Evolutionary conservation across 225 moss, liverwort and hornwort genomes (phyloP).

Genomic region (Bryoerythrophyllum caledonicum): DNA sequence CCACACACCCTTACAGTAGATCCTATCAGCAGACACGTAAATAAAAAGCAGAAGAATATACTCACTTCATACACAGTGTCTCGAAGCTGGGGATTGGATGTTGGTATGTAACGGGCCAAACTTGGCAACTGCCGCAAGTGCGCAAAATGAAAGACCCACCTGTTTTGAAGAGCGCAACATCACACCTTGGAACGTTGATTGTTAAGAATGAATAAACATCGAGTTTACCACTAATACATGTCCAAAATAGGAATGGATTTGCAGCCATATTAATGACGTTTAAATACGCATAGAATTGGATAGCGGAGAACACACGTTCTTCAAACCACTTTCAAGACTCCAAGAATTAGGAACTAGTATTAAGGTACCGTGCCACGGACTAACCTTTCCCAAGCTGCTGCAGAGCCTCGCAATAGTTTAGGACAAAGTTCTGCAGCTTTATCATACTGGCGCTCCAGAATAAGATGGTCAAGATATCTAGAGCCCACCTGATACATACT

Average conservation of each 20-base stretch:
- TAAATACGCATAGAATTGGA: background rate
- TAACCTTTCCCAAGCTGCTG: conserved; percentile 94
- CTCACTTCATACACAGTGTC: conserved; percentile 95
- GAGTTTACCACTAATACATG: background rate
- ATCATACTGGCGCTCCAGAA: conserved; percentile 92
- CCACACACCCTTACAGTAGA: conserved; percentile 1
- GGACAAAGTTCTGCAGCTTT: conserved; percentile 94
- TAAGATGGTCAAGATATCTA: conserved; percentile 89
- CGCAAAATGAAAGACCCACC: conserved; percentile 99
- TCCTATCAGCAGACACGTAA: conserved; percentile 16
- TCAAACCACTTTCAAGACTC: background rate
- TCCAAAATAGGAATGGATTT: background rate
- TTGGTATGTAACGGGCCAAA: conserved; percentile 91
- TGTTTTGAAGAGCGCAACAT: conserved; percentile 36
- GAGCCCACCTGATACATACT: conserved; percentile 75
- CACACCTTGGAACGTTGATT: background rate
- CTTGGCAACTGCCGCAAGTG: conserved; percentile 94
- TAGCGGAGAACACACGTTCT: background rate
- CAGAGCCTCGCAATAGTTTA: conserved; percentile 91
- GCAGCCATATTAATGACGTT: background rate
- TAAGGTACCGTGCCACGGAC: background rate
- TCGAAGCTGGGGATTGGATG: conserved; percentile 83
- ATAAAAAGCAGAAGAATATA: conserved; percentile 17
- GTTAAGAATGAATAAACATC: background rate
- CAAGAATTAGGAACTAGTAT: conserved; percentile 4